Base-by-base conservation (phyloP, 1,139 yeast genomes). In the Lodderomyces pseudojiufengensis region DNA sequence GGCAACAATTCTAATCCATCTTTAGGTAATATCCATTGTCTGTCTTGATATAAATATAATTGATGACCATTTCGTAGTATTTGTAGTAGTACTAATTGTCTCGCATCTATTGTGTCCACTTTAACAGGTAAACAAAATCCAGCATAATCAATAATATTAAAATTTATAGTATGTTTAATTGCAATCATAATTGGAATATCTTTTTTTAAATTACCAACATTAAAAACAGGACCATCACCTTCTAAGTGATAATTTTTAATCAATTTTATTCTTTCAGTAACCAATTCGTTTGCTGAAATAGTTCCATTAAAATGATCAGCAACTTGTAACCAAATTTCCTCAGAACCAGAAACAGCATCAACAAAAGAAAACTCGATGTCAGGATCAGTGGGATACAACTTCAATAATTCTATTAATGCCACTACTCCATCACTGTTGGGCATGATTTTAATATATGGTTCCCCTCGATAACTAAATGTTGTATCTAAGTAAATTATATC, bases 401-500 rank as follows among this genome's bases (percentile, higher is more conserved):
- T 51, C 11, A 79, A 42, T 5, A 67, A 42, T 10, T 55, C 51
- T 0, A 65, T 48, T 3, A 66, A 55, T 2, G 60, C 46, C 4
- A 55, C 47, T 4, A 76, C 55, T 0, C 81, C 80, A 3, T 59
- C 66, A 27, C 49, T 44, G 43, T 77, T 76, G 1, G 63, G 54
- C 1, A 61, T 58, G 36, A 75, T 65, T 13, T 63, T 64, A 11
- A 73, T 64, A 41, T 57, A 72, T 0, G 80, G 80, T 36, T 71
- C 75, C 1, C 66, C 69, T 33, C 80, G 57, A 42, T 69, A 65
- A 1, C 70, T 69, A 50, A 75, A 78, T 0, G 82, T 73, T 3
- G 82, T 72, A 50, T 80, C 86, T 12, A 78, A 53, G 46, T 80
- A 79, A 8, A 79, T 55, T 36, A 66, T 68, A 35, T 70, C 72